Evolutionary conservation across 2,329 filamentous ascomycete genomes (phyloP).

Genomic region (Emericellopsis cladophorae): DNA sequence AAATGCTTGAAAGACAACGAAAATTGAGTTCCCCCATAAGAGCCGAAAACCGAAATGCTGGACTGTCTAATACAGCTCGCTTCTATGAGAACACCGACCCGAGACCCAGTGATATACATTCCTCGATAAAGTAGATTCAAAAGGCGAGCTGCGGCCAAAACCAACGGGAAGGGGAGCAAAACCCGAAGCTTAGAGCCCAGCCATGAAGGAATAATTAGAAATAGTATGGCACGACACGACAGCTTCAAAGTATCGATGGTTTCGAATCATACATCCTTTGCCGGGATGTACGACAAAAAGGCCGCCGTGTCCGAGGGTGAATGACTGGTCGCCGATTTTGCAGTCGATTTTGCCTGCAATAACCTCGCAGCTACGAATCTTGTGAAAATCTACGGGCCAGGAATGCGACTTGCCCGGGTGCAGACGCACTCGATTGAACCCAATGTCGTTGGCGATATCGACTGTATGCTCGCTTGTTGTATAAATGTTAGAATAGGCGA

Average conservation of each 20-base stretch:
- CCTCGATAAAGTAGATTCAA: no score
- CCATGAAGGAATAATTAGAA: conserved; percentile 1
- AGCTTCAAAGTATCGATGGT: conserved; percentile 29
- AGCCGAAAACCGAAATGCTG: no score
- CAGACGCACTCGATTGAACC: conserved; percentile 26
- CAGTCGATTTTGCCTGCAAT: conserved; percentile 27
- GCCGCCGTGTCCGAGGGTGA: conserved; percentile 28
- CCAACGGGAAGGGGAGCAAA: background rate
- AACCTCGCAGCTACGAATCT: conserved; percentile 25
- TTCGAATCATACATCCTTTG: conserved; percentile 22
- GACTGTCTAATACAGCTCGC: no score
- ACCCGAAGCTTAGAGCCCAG: background rate
- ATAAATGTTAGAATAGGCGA: conserved; percentile 30
- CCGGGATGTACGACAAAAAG: conserved; percentile 28
- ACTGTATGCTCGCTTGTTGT: conserved; percentile 22
- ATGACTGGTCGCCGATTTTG: conserved; percentile 19
- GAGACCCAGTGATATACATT: no score
- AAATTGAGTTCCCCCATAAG: no score
- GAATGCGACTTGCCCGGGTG: conserved; percentile 21
- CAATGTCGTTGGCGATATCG: conserved; percentile 20
- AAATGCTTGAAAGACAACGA: no score
- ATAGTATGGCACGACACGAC: conserved; percentile 7
- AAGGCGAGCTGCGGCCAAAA: background rate
- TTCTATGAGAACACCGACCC: no score
- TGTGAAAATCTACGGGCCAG: conserved; percentile 15